Base-by-base conservation (phyloP, 441 rosid species). In the Aquilaria agallochum region DNA sequence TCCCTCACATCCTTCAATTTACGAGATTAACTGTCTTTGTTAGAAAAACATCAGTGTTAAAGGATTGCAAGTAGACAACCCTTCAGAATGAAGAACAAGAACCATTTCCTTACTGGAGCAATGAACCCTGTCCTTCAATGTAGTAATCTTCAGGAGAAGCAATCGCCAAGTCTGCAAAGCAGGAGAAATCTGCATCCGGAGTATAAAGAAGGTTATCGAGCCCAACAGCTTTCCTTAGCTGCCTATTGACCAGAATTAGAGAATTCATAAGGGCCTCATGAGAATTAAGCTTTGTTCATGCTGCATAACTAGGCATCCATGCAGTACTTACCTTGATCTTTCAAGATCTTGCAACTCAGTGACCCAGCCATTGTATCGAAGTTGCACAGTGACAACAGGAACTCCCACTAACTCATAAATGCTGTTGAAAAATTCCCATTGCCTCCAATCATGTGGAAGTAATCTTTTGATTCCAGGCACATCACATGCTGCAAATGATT, bases 111-210 rank as follows among this genome's bases (percentile, higher is more conserved):
- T 83, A 95, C 99, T 91, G 99, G 68, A 95, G 97, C 78, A 91
- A 70, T 71, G 97, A 86, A 53, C 97, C 99, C 77, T 91, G 95
- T 69, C 97, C 99, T 67, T 91, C 96, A 9, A 88, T 86, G 78
- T 89, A 95, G 82, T 95, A 89, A 80, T 95, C 97, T 68, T 86
- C 96, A 0, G 97, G 97, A 14, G 97, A 95, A 40, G 91, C 58
- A 13, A 95, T 89, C 6, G 99, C 97, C 49, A 95, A 79, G 77
- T 95, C 99, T 1, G 97, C 96, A 53, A 95, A 95, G 69, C 97
- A 91, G 2, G 99, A 95, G 77, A 95, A 95, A 82, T 95, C 97
- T 31, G 97, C 99, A 86, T 95, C 97, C 63, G 97, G 96, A 51
- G 97, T 91, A 68, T 95, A 95, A 12, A 95, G 87, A 68, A 95